Base-by-base conservation (phyloP, 768 basidiomycete species). In the Dentipellis sp. region DNA sequence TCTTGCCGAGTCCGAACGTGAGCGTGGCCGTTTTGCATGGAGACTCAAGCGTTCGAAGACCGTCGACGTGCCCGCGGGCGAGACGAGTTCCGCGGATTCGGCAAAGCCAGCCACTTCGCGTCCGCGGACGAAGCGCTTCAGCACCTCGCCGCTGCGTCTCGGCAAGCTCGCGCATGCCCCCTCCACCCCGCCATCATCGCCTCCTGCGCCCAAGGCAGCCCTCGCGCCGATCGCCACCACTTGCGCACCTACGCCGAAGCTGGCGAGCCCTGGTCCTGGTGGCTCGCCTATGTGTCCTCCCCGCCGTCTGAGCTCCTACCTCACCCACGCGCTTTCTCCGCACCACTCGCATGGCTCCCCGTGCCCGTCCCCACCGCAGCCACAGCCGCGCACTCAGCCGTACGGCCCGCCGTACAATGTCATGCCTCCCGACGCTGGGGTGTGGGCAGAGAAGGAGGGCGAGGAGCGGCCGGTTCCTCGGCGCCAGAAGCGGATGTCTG, bases 321-420 rank as follows among this genome's bases (percentile, higher is more conserved):
- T n/a, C 51, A n/a, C 12, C 8, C 19, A n/a, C 17, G 19, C 51
- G 37, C 52, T 19, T 7, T 19, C 21, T 3, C 29, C 21, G 4
- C 19, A 4, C 35, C 37, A n/a, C 50, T 35, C 50, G 21, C 16
- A 22, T 10, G 16, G 16, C 36, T 10, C 21, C 10, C n/a, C 22
- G 38, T 10, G 38, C 52, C 38, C 39, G 39, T 22, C 48, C 10
- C 17, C 22, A 19, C 57, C 58, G 14, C 56, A 48, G 22, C 55
- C 60, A 29, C 29, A 29, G 11, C 52, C 61, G 11, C 61, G 61
- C 22, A 62, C 61, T 1, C 61, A 62, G 53, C 61, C 61, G 23
- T 62, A 62, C 22, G 61, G 59, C 14, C 56, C 59, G 0, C 61
- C 61, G 14, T 62, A 62, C 46, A 60, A 60, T 9, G 57, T 56